Conservation (phyloP, 2,329 filamentous ascomycete genomes). For the Aureobasidium sp. region DNA sequence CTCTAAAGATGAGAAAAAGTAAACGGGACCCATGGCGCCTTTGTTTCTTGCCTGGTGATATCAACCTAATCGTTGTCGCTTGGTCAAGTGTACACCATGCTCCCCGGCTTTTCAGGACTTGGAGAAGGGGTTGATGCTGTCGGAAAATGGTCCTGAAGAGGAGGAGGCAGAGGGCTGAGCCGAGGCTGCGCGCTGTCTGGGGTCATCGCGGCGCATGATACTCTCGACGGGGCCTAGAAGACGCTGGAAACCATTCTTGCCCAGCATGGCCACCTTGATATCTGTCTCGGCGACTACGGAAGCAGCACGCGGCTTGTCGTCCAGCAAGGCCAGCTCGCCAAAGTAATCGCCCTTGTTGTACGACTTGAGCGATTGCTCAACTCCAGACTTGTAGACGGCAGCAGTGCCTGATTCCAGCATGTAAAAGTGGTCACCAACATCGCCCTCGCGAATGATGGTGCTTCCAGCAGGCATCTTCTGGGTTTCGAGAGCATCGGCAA, state of each 20-base stretch:
- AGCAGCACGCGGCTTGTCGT: conserved; percentile 93
- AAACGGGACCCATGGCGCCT: conserved; percentile 6
- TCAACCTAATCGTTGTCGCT: conserved; percentile 15
- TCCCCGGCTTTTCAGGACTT: conserved; percentile 16
- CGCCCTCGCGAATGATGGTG: conserved; percentile 92
- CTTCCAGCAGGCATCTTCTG: conserved; percentile 83
- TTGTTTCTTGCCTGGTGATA: neutral
- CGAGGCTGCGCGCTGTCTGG: conserved; percentile 42
- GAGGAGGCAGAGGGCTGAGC: neutral
- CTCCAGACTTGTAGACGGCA: conserved; percentile 84
- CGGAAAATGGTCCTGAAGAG: neutral
- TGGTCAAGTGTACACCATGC: conserved; percentile 4
- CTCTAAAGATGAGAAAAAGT: conserved; percentile 15
- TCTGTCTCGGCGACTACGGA: conserved; percentile 87
- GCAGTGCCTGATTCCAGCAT: conserved; percentile 90
- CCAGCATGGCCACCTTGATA: conserved; percentile 92
- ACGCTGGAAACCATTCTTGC: conserved; percentile 95
- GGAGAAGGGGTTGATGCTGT: conserved; percentile 15
- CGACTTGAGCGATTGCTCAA: conserved; percentile 73
- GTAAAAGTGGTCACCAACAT: conserved; percentile 92
- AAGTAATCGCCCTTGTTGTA: conserved; percentile 98
- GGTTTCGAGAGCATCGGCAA: conserved; percentile 95
- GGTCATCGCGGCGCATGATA: conserved; percentile 86
- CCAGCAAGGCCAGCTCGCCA: conserved; percentile 92
- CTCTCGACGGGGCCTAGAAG: conserved; percentile 93